A percentile compares a stretch with the other conserved stretches of the same genome.
These are phyloP conservation scores for Tylopilus plumbeoviolaceoides DNA, from an alignment of 768 basidiomycete genomes.

Conservation along the genomic window DNA sequence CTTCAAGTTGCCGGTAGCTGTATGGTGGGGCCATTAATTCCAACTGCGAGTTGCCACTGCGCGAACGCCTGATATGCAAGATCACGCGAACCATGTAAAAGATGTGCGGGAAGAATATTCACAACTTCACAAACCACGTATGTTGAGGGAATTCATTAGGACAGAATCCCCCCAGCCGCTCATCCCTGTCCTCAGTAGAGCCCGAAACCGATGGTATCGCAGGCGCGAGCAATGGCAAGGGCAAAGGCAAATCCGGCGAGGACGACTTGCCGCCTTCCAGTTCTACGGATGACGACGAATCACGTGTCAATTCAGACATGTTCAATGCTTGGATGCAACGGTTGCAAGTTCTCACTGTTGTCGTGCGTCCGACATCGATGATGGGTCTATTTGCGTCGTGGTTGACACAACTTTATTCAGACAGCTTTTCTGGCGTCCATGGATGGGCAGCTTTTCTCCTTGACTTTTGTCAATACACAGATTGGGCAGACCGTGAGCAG, in stretches of 20 bases:
- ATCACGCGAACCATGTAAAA: not conserved
- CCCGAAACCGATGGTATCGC: conserved; percentile 3
- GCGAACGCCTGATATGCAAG: conserved; percentile 1
- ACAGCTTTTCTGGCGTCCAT: conserved; percentile 29
- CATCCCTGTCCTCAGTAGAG: not conserved
- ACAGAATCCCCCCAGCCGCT: not conserved
- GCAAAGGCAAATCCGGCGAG: conserved; percentile 3
- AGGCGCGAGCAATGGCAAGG: conserved; percentile 4
- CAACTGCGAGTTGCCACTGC: not conserved
- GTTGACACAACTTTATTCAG: conserved; percentile 10
- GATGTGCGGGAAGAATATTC: conserved; percentile 1
- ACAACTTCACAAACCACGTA: conserved; percentile 13
- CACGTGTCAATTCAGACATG: conserved; percentile 15
- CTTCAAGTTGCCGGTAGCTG: not conserved
- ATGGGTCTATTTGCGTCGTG: not conserved
- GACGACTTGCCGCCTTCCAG: not conserved
- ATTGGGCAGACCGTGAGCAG: conserved; percentile 6
- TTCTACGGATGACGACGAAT: conserved; percentile 6
- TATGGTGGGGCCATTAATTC: conserved; percentile 1
- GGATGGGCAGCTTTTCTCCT: conserved; percentile 26
- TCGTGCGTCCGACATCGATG: conserved; percentile 16
- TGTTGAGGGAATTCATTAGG: not conserved
- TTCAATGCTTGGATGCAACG: conserved; percentile 24
- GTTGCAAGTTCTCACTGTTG: conserved; percentile 26
- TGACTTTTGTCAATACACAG: conserved; percentile 22